Percentiles rank a stretch among this genome's conserved stretches.
Conservation (phyloP, 1,284 basidiomycete genomes). For the Prillingera fragicola region DNA sequence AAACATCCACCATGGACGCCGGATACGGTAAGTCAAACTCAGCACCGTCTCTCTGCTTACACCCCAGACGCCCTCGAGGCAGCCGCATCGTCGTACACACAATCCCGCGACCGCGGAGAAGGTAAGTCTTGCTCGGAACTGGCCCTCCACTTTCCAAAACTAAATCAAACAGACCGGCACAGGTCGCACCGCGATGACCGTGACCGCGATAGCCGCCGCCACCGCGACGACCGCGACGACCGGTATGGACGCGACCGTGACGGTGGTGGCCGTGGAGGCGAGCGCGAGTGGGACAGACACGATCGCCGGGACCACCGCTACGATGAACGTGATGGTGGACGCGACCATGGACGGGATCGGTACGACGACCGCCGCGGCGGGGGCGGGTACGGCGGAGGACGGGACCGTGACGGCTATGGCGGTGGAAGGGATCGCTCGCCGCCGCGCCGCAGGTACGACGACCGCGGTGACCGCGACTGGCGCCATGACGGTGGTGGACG, state of each 20-base stretch:
- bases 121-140: conserved; percentile 4
- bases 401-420: conserved; percentile 25
- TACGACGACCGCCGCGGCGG: conserved; percentile 16
- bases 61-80: conserved; percentile 25
- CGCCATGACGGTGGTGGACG: conserved; percentile 17
- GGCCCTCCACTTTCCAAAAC: background rate
- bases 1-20: conserved; percentile 23
- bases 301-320: conserved; percentile 6
- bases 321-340: conserved; percentile 7
- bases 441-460: conserved; percentile 18
- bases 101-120: conserved; percentile 15
- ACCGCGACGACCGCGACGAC: conserved; percentile 9
- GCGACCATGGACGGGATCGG: conserved; percentile 9
- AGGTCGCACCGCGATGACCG: conserved; percentile 21
- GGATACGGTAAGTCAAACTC: conserved; percentile 25
- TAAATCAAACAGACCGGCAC: conserved; percentile 8
- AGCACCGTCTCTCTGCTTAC: background rate
- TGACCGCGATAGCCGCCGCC: conserved; percentile 4
- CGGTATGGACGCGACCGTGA: conserved; percentile 1
- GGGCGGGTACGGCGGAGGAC: conserved; percentile 38
- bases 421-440: conserved; percentile 5
- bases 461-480: conserved; percentile 38
- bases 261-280: conserved; percentile 6
- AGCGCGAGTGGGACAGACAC: background rate
- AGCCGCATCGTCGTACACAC: conserved; percentile 27